phyloP scores from a whole-genome alignment of 202 grass and related monocot species.

The Eragrostis tef region DNA sequence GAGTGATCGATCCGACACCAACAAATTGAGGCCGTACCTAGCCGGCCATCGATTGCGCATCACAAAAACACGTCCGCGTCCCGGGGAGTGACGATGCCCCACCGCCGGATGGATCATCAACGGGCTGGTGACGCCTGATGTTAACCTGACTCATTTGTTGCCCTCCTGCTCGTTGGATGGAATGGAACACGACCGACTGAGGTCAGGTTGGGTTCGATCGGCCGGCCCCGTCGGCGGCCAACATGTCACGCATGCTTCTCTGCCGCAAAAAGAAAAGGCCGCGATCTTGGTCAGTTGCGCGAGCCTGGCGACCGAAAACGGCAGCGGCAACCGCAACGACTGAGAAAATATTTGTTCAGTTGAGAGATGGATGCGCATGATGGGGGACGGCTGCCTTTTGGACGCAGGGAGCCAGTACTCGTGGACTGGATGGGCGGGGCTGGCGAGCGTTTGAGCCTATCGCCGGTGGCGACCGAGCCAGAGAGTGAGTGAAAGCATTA shows the following conservation, averaged over 20 bases:
- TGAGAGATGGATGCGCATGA: background rate
- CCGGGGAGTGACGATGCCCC: no score
- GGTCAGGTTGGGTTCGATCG: background rate
- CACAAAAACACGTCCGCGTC: background rate
- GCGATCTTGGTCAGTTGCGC: no score
- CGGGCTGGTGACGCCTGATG: constrained; percentile 29
- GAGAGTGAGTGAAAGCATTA: background rate
- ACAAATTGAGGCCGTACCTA: constrained; percentile 53
- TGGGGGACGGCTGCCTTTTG: background rate
- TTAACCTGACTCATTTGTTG: background rate
- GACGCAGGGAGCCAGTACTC: background rate
- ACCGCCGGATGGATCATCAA: background rate
- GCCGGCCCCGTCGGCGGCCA: constrained; percentile 35
- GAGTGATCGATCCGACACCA: constrained; percentile 47
- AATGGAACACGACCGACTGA: background rate
- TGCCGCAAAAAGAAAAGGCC: background rate
- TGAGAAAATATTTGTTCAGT: background rate
- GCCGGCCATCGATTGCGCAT: background rate
- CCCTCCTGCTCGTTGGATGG: background rate
- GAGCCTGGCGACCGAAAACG: constrained; percentile 3
- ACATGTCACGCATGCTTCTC: constrained; percentile 31
- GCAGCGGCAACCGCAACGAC: constrained; percentile 32
- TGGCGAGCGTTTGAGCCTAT: no score
- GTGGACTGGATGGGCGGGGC: no score
- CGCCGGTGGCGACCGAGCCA: background rate